Conservation (phyloP, 305 asterid genomes). For the Fraxinus greggii region DNA sequence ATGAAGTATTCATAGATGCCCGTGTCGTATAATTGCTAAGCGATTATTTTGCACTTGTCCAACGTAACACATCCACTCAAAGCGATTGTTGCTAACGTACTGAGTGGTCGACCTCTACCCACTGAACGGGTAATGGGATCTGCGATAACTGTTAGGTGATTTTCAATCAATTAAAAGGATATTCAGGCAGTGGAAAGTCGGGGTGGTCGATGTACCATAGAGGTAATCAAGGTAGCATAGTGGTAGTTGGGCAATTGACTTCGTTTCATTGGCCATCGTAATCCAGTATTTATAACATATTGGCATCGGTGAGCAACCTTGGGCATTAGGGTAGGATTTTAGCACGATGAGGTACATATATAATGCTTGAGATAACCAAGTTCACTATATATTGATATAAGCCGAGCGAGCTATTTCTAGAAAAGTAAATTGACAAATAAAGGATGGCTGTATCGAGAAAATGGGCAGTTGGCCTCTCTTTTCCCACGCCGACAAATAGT, state of each 20-base stretch:
- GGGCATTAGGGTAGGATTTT: background rate
- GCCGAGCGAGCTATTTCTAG: background rate
- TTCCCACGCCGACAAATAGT: background rate
- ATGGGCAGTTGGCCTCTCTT: background rate
- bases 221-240: background rate
- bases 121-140: background rate
- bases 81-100: too few species aligned
- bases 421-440: background rate
- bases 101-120: background rate
- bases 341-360: too few species aligned
- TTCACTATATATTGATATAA: background rate
- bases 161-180: background rate
- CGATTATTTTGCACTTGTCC: background rate
- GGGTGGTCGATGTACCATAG: too few species aligned
- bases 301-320: background rate
- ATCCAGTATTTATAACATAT: background rate
- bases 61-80: background rate
- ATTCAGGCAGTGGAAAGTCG: too few species aligned
- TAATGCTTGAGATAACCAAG: background rate
- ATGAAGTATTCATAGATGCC: background rate
- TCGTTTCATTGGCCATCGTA: background rate
- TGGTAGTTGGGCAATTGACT: background rate
- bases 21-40: too few species aligned
- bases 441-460: too few species aligned
- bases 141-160: background rate